These are phyloP conservation scores for Aspergillus fischeri DNA, from an alignment of 2,329 filamentous ascomycete genomes.

Conservation along the genomic window DNA sequence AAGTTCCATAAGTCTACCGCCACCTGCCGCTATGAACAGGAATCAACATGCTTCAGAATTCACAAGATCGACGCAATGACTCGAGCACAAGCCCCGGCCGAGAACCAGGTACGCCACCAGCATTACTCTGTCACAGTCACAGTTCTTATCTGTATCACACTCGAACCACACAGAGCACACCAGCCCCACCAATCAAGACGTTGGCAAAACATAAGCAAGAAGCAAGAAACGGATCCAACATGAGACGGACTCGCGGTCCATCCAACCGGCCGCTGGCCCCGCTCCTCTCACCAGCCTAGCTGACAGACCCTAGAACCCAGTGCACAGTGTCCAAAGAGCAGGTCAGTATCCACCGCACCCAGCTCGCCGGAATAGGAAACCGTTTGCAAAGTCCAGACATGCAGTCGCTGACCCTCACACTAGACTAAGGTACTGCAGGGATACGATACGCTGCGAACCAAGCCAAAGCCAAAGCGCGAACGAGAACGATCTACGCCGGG, in stretches of 20 bases:
- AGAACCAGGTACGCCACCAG: neutral
- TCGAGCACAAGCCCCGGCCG: neutral
- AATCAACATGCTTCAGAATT: neutral
- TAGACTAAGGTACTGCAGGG: neutral
- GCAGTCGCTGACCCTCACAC: neutral
- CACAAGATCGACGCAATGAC: neutral
- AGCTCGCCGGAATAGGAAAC: neutral
- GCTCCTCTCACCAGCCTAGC: neutral
- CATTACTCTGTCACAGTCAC: neutral
- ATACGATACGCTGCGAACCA: neutral
- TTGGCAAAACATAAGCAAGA: neutral
- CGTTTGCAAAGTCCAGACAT: neutral
- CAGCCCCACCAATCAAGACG: neutral
- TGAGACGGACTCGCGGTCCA: neutral
- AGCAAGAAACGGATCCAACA: neutral
- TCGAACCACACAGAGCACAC: too few relatives aligned
- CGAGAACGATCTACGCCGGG: neutral
- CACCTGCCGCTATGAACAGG: neutral
- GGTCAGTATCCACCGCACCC: neutral
- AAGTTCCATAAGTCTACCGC: neutral
- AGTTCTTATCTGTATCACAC: neutral
- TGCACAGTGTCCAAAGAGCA: neutral
- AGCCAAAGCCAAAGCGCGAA: neutral
- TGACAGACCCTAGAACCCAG: neutral
- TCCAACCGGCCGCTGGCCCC: neutral